Evolutionary conservation across 1,139 yeast genomes (phyloP).

Genomic region (Debaryomycetaceae sp.): DNA sequence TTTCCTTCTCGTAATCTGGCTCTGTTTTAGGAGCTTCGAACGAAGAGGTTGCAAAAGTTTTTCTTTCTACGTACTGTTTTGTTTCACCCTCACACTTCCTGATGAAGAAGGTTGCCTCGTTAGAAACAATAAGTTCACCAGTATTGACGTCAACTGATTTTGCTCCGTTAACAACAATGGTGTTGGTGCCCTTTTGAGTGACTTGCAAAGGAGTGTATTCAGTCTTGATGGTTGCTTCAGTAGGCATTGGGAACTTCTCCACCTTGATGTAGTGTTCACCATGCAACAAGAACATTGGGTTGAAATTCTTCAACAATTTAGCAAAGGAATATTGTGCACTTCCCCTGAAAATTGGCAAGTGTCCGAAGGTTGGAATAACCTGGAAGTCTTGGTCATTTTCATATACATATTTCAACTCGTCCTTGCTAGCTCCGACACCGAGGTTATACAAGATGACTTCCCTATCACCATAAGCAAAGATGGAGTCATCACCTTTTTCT

Average conservation of each 20-base stretch:
- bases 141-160: constrained; percentile 67
- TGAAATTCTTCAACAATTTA: constrained; percentile 70
- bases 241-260: constrained; percentile 76
- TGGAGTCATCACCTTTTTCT: constrained; percentile 38
- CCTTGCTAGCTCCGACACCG: constrained; percentile 81
- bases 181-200: constrained; percentile 85
- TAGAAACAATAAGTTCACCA: constrained; percentile 69
- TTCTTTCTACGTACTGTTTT: constrained; percentile 45
- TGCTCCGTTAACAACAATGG: constrained; percentile 73
- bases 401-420: constrained; percentile 74
- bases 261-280: constrained; percentile 93
- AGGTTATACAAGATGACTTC: constrained; percentile 84
- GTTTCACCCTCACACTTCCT: constrained; percentile 78
- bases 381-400: constrained; percentile 79
- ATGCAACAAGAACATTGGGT: constrained; percentile 84
- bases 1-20: constrained; percentile 66
- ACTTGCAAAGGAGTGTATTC: constrained; percentile 67
- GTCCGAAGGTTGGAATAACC: constrained; percentile 91
- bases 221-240: constrained; percentile 61
- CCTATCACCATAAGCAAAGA: constrained; percentile 53
- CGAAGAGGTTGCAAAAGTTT: constrained; percentile 57
- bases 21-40: constrained; percentile 62
- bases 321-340: constrained; percentile 52
- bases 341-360: constrained; percentile 63
- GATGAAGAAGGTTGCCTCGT: constrained; percentile 82